Base-by-base conservation (phyloP, 495 filamentous ascomycete genomes). In the Viridothelium virens region DNA sequence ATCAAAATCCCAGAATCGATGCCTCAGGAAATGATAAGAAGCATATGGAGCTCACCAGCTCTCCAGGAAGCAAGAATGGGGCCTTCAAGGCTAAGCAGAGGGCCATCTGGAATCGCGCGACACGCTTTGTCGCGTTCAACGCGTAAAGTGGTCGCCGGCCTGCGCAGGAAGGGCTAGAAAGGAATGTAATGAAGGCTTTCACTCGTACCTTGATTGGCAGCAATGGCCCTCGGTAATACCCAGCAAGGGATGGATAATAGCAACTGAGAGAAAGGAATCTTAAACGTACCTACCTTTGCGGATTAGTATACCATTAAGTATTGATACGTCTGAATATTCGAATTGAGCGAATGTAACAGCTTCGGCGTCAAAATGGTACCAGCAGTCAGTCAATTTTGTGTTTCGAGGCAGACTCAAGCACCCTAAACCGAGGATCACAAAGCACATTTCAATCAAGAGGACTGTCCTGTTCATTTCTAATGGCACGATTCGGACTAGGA, bases 141-240 rank as follows among this genome's bases (percentile, higher is more conserved):
- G 53, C 53, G 53, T 59, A 59, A 36, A 59, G 18, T 59, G 31
- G 5, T 59, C 18, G 5, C 5, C 5, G 3, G 31, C 4, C 36
- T 59, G 53, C 53, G 53, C 6, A 14, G 25, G 2, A 59, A 31
- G 36, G 41, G 41, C 41, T 44, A 44, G 14, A 14, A 44, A 44
- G 53, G 53, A 59, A 59, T 59, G 53, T 36, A 59, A 34, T 34
- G 7, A 59, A 59, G n/a, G 53, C 25, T 59, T 36, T 7, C 14
- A 46, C 9, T 9, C 7, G 41, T 46, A 46, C 7, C 41, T 16
- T 46, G 14, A 7, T 16, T 46, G 14, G 41, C 7, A 7, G 41
- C 41, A 53, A 53, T n/a, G n/a, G 48, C 5, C 11, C 18, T 53
- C 5, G 10, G 9, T 25, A 44, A 44, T 7, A 7, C 41, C 7